Percentiles rank a stretch among this genome's conserved stretches.
Evolutionary conservation across 805 yeast genomes (phyloP).

Genomic region (Dipodascopsis uninucleata): DNA sequence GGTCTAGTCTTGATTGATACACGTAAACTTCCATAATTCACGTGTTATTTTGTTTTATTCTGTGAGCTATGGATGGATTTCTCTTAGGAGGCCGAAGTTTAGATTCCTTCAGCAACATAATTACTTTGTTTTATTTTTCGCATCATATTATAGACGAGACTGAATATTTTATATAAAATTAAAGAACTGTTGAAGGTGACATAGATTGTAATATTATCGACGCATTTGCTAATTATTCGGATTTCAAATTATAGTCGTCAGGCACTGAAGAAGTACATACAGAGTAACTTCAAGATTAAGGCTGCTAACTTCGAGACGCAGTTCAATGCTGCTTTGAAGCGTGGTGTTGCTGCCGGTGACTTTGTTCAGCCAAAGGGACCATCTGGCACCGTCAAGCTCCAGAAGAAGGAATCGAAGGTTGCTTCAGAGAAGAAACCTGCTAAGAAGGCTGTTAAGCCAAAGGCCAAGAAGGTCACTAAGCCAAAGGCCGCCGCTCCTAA

Average conservation of each 20-base stretch:
- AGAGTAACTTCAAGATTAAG: conserved; percentile 55
- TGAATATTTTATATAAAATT: conserved; percentile 12
- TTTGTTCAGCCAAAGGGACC: conserved; percentile 86
- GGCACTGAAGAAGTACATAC: conserved; percentile 79
- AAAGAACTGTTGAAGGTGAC: not conserved
- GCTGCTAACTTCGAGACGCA: conserved; percentile 67
- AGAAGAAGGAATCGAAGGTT: conserved; percentile 44
- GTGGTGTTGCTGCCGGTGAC: conserved; percentile 73
- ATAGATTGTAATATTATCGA: not conserved
- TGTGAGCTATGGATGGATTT: not conserved
- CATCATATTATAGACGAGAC: not conserved
- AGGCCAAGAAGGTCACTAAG: conserved; percentile 34
- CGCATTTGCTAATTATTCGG: not conserved
- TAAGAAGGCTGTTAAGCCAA: conserved; percentile 30
- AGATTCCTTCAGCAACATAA: conserved; percentile 33
- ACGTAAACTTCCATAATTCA: not conserved
- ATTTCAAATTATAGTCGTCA: conserved; percentile 53
- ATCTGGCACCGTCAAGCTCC: conserved; percentile 75
- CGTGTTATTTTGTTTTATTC: conserved; percentile 26
- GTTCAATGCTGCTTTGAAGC: conserved; percentile 72
- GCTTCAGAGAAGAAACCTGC: conserved; percentile 38
- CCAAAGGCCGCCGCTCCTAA: conserved; percentile 29
- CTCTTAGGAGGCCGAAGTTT: not conserved
- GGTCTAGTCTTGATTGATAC: conserved; percentile 6
- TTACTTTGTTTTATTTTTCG: not conserved